phyloP scores from a whole-genome alignment of 2,329 filamentous ascomycete genomes.

The Paradendryphiella salina region DNA sequence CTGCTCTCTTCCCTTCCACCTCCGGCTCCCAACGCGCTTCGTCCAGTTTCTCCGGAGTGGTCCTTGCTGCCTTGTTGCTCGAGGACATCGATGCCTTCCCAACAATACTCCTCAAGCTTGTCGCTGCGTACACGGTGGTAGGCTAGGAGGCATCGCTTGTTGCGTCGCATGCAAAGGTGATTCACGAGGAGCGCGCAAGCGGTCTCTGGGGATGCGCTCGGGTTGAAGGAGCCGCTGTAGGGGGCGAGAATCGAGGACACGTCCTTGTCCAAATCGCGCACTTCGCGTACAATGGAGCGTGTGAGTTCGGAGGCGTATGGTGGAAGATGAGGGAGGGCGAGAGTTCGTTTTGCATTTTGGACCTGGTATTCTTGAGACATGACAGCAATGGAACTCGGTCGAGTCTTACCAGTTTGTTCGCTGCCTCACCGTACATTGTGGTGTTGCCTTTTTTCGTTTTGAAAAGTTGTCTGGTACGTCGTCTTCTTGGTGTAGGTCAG shows the following conservation, averaged over 20 bases:
- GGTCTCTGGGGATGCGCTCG: slow-evolving; percentile 76
- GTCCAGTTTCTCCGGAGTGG: slow-evolving; percentile 32
- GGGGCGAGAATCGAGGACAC: slow-evolving; percentile 77
- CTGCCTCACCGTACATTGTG: slow-evolving; percentile 82
- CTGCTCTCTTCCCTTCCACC: slow-evolving; percentile 65
- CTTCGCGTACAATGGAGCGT: slow-evolving; percentile 83
- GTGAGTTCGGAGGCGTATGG: slow-evolving; percentile 92
- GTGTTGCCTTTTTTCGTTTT: neutral
- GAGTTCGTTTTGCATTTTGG: slow-evolving; percentile 92
- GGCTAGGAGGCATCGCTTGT: slow-evolving; percentile 92
- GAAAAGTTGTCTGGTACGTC: neutral
- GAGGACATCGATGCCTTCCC: slow-evolving; percentile 82
- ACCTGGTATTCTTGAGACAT: slow-evolving; percentile 59
- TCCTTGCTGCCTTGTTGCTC: slow-evolving; percentile 57
- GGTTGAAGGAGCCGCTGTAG: slow-evolving; percentile 84
- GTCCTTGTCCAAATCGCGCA: slow-evolving; percentile 89
- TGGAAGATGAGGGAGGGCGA: slow-evolving; percentile 81
- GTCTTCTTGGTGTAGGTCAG: no score
- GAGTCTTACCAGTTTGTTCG: slow-evolving; percentile 73
- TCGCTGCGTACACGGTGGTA: slow-evolving; percentile 91
- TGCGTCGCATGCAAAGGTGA: slow-evolving; percentile 90
- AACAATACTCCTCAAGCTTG: slow-evolving; percentile 90
- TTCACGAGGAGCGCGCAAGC: slow-evolving; percentile 90
- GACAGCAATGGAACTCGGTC: neutral
- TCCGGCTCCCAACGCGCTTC: slow-evolving; percentile 50